Percentiles rank a stretch among this genome's conserved stretches.
Evolutionary conservation across 108 stramenopile genomes (phyloP).

Genomic region (Chaetoceros muelleri): DNA sequence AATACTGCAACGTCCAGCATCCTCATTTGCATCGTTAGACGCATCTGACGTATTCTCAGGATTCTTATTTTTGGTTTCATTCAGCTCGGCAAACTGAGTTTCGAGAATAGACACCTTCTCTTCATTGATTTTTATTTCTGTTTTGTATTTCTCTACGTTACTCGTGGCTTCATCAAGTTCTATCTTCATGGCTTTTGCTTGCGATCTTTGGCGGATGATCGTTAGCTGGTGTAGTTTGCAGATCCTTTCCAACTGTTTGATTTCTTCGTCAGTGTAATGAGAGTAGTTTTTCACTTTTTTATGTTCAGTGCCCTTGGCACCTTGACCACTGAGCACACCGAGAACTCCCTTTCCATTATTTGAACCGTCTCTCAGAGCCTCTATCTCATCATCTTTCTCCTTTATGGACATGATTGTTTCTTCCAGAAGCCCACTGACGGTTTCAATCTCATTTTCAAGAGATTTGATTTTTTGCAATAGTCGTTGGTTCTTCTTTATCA

Average conservation of each 20-base stretch:
- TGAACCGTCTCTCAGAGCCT: background rate
- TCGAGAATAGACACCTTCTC: background rate
- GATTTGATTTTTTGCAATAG: slow-evolving; percentile 15
- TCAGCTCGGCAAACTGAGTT: background rate
- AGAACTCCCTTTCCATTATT: background rate
- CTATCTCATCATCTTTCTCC: background rate
- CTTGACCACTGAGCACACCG: background rate
- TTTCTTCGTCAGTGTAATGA: background rate
- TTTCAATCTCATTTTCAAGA: slow-evolving; percentile 24
- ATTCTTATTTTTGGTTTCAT: background rate
- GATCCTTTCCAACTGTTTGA: background rate
- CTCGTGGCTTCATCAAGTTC: background rate
- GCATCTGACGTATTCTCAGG: no score
- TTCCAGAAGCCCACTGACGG: background rate
- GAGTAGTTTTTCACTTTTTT: background rate
- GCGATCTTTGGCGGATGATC: background rate
- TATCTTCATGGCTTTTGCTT: background rate
- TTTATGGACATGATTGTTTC: background rate
- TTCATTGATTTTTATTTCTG: background rate
- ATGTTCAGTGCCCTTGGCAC: background rate
- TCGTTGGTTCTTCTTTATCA: background rate
- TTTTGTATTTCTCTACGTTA: background rate
- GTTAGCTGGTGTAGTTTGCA: background rate
- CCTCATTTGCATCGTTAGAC: no score
- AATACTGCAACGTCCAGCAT: no score